phyloP scores from a whole-genome alignment of 2,329 filamentous ascomycete species.

The Penicillium freii region DNA sequence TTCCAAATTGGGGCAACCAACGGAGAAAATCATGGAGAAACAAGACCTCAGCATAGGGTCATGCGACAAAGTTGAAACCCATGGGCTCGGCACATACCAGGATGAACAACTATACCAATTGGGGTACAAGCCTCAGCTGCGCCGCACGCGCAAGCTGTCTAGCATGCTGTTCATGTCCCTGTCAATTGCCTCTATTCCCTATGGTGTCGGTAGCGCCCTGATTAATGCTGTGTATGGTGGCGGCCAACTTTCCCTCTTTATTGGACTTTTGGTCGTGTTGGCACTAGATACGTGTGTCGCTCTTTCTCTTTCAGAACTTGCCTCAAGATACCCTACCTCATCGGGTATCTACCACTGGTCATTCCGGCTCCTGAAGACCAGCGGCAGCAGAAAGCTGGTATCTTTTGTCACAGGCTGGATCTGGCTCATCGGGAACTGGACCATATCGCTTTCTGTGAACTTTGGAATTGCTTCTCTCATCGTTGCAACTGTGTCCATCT shows the following conservation, averaged over 20 bases:
- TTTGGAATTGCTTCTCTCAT: constrained; percentile 57
- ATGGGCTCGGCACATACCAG: constrained; percentile 4
- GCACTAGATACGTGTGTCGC: constrained; percentile 55
- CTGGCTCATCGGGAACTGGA: constrained; percentile 55
- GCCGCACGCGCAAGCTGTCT: constrained; percentile 8
- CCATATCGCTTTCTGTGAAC: constrained; percentile 54
- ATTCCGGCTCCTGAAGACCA: constrained; percentile 44
- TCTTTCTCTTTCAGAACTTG: constrained; percentile 52
- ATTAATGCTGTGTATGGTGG: constrained; percentile 46
- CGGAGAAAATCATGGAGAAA: not conserved
- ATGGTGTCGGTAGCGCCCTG: constrained; percentile 46
- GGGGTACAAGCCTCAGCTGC: constrained; percentile 11
- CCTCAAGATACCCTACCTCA: constrained; percentile 53
- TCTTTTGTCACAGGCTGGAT: constrained; percentile 56
- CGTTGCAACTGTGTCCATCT: constrained; percentile 53
- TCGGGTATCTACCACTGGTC: constrained; percentile 56
- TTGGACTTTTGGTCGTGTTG: constrained; percentile 57
- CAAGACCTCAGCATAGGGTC: not conserved
- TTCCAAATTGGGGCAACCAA: not conserved
- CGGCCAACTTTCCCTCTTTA: constrained; percentile 56
- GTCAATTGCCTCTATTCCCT: constrained; percentile 46
- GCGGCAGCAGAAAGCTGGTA: constrained; percentile 44
- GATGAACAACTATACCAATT: constrained; percentile 8
- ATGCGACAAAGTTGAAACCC: not conserved
- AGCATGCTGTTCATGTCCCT: constrained; percentile 15